phyloP scores from a whole-genome alignment of 305 asterid genomes.

The Salvia sclarea region DNA sequence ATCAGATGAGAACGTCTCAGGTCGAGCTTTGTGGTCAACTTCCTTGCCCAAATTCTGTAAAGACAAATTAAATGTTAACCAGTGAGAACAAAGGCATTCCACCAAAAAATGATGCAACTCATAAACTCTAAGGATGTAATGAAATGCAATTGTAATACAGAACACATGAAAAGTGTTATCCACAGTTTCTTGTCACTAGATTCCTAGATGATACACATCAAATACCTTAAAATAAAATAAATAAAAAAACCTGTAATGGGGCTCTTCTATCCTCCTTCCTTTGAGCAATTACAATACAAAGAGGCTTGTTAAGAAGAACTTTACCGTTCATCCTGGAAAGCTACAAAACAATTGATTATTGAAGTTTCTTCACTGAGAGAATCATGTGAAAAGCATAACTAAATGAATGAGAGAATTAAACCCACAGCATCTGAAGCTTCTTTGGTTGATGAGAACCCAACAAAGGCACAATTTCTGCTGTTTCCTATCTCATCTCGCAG shows the following conservation, averaged over 20 bases:
- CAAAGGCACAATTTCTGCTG: constrained; percentile 76
- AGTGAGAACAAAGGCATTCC: not conserved
- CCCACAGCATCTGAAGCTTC: constrained; percentile 74
- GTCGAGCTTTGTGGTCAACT: constrained; percentile 68
- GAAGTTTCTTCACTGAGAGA: not conserved
- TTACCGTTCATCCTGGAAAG: constrained; percentile 57
- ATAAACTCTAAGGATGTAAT: constrained; percentile 3
- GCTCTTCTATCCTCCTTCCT: constrained; percentile 58
- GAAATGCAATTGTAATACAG: constrained; percentile 4
- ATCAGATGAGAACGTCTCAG: constrained; percentile 67
- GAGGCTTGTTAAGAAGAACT: constrained; percentile 51
- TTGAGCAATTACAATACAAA: constrained; percentile 53
- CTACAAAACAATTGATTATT: constrained; percentile 29
- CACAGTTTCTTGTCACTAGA: not conserved
- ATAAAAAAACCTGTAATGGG: not conserved
- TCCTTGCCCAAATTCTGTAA: constrained; percentile 76
- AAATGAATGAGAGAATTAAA: constrained; percentile 6
- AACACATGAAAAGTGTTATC: not conserved
- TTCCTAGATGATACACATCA: not conserved
- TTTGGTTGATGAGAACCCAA: constrained; percentile 75
- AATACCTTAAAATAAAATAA: not conserved
- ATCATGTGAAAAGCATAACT: not conserved
- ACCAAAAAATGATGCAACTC: not conserved
- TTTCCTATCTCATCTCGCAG: constrained; percentile 71
- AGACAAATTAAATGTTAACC: constrained; percentile 9